Conservation (phyloP, 257 asterid genomes). For the Nemophila menziesii region DNA sequence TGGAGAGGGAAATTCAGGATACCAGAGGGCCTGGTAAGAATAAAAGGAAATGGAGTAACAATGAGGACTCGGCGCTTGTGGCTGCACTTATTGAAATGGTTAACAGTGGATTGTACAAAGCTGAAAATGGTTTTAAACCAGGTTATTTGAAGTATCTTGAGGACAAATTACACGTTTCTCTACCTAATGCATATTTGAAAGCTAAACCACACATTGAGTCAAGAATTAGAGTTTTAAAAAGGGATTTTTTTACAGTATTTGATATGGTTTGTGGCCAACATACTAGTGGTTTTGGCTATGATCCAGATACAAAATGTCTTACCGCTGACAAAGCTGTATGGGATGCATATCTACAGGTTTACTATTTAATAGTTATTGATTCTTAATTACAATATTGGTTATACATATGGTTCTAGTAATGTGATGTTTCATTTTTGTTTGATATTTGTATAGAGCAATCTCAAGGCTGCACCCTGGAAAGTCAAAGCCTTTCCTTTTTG, state of each 20-base stretch:
- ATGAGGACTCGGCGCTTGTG: conserved; percentile 3
- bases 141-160: conserved; percentile 6
- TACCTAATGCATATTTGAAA: conserved; percentile 1
- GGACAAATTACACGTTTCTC: conserved; percentile 2
- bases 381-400: no score
- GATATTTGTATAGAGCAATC: not conserved
- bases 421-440: no score
- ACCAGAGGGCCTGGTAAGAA: conserved; percentile 1
- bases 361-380: not conserved
- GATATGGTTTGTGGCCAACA: not conserved
- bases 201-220: not conserved
- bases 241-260: no score
- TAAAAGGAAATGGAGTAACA: not conserved
- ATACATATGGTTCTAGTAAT: not conserved
- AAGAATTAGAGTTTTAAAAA: no score
- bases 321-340: conserved; percentile 5
- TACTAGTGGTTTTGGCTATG: not conserved
- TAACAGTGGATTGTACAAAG: conserved; percentile 6
- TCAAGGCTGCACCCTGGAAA: not conserved
- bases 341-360: conserved; percentile 8
- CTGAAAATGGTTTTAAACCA: conserved; percentile 5
- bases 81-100: conserved; percentile 10
- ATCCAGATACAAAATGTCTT: not conserved
- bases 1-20: conserved; percentile 2
- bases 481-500: not conserved